phyloP scores from a whole-genome alignment of 495 filamentous ascomycete species.

The Ascobolus immersus region DNA sequence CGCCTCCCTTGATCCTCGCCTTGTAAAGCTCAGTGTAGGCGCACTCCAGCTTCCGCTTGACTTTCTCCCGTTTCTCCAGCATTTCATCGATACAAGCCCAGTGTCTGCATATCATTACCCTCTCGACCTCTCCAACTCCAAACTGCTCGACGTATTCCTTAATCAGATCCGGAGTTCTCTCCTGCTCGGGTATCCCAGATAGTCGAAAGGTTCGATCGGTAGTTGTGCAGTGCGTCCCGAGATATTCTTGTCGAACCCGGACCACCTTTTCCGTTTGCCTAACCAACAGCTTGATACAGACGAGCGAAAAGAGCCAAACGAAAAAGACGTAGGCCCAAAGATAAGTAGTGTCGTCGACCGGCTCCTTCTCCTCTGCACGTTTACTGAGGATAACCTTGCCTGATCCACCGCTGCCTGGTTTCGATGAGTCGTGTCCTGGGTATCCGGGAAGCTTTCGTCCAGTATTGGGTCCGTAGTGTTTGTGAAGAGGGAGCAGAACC shows the following conservation, averaged over 20 bases:
- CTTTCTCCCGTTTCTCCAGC: constrained; percentile 36
- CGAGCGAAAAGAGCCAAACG: constrained; percentile 62
- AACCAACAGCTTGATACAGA: constrained; percentile 63
- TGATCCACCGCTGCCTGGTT: constrained; percentile 5
- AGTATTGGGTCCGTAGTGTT: constrained; percentile 22
- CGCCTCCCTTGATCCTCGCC: constrained; percentile 23
- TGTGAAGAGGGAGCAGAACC: constrained; percentile 69
- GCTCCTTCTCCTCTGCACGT: constrained; percentile 16
- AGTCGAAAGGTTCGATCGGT: constrained; percentile 84
- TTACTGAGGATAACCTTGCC: background rate
- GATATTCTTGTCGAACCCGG: constrained; percentile 60
- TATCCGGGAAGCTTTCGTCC: constrained; percentile 4
- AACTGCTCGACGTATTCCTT: constrained; percentile 69
- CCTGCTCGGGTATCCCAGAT: constrained; percentile 59
- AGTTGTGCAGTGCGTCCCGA: constrained; percentile 75
- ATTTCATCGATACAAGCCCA: constrained; percentile 64
- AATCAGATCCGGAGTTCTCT: constrained; percentile 59
- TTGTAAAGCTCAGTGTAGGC: constrained; percentile 38
- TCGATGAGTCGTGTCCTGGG: constrained; percentile 2
- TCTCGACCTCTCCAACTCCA: constrained; percentile 79
- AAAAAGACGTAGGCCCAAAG: constrained; percentile 88
- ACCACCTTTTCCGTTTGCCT: constrained; percentile 64
- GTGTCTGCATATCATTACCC: constrained; percentile 60
- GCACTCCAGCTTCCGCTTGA: constrained; percentile 55
- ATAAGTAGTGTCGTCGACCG: constrained; percentile 25